These are phyloP conservation scores for Sarocladium strictum DNA, from an alignment of 2,329 filamentous ascomycete species.

Conservation along the genomic window DNA sequence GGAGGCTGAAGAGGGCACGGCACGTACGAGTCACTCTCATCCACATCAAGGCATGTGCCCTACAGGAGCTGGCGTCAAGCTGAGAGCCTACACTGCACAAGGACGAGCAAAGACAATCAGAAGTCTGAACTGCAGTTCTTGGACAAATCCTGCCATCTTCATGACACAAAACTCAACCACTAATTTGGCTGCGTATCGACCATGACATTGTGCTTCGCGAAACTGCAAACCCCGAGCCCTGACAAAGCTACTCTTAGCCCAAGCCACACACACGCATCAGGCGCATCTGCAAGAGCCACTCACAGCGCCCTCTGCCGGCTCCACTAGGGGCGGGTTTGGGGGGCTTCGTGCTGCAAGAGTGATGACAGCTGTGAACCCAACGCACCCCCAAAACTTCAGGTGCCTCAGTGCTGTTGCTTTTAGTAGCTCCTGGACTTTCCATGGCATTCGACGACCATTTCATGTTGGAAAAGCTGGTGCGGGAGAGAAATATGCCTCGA, in stretches of 20 bases:
- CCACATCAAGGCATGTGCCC: neutral
- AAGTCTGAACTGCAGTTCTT: no score
- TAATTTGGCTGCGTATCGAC: no score
- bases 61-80: neutral
- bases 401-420: neutral
- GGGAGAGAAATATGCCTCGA: neutral
- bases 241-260: constrained; percentile 2
- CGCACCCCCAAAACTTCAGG: neutral
- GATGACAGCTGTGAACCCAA: no score
- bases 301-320: neutral
- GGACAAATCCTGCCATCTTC: no score
- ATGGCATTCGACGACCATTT: neutral
- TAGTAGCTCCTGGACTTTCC: neutral
- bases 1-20: no score
- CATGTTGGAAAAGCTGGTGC: neutral
- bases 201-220: neutral
- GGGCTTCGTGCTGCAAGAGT: neutral
- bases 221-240: constrained; percentile 5
- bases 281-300: neutral
- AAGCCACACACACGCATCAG: constrained; percentile 4
- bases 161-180: no score
- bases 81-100: no score
- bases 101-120: no score
- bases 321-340: neutral
- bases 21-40: no score